Percentiles rank a stretch among this genome's conserved stretches.
phyloP scores from a whole-genome alignment of 495 filamentous ascomycete genomes.

The Penicillium goetzii region DNA sequence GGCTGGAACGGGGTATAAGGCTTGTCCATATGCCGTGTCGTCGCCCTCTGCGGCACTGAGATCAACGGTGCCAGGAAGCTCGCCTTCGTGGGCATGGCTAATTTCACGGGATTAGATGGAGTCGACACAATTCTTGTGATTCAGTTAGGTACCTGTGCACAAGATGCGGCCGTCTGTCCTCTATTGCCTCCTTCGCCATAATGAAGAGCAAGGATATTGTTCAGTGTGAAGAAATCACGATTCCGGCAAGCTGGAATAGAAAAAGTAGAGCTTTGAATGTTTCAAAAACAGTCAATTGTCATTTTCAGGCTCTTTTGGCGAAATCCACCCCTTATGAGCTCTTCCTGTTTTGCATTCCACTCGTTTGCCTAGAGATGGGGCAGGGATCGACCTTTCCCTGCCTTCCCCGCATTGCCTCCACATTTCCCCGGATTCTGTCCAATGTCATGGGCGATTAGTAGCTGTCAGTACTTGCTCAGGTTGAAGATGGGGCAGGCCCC shows the following conservation, averaged over 20 bases:
- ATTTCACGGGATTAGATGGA: not conserved
- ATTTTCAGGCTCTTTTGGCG: not conserved
- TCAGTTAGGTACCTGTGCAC: constrained; percentile 17
- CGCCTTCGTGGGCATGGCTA: constrained; percentile 62
- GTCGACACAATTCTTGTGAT: not conserved
- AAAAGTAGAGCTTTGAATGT: not conserved
- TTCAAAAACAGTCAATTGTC: not conserved
- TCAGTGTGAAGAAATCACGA: not conserved
- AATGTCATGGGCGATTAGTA: not conserved
- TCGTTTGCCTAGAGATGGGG: constrained; percentile 3
- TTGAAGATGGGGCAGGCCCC: constrained; percentile 12
- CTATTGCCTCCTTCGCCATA: constrained; percentile 3
- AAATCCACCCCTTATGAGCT: not conserved
- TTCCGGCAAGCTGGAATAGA: not conserved
- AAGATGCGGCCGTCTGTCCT: constrained; percentile 15
- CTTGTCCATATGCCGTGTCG: constrained; percentile 63
- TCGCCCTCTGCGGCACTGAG: constrained; percentile 61
- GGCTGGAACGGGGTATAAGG: constrained; percentile 63
- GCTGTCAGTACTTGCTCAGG: not conserved
- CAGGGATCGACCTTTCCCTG: not conserved
- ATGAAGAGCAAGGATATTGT: not conserved
- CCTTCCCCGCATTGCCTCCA: constrained; percentile 21
- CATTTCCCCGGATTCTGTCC: constrained; percentile 19
- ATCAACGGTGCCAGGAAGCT: constrained; percentile 62
- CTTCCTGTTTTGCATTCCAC: not conserved